Conservation (phyloP, 371 early-diverging fungal genomes). For the Cladochytrium tenue region DNA sequence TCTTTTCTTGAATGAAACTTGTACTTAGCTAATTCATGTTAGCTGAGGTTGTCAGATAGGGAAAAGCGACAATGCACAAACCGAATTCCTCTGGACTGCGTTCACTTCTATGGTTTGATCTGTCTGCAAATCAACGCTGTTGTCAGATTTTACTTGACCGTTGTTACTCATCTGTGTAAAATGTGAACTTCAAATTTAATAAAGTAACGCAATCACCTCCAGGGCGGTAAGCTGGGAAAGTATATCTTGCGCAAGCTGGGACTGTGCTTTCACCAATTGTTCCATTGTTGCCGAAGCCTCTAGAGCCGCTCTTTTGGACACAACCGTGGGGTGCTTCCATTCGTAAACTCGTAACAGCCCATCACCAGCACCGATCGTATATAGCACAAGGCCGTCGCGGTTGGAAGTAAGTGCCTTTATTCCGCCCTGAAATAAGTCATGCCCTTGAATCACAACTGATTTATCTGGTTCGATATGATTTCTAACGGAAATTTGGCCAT, state of each 20-base stretch:
- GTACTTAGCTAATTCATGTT: no score
- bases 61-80: no score
- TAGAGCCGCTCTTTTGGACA: conserved; percentile 34
- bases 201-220: no score
- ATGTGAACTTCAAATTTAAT: no score
- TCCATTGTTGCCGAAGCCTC: conserved; percentile 39
- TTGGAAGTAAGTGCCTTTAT: conserved; percentile 29
- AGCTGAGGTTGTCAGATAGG: no score
- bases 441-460: conserved; percentile 33
- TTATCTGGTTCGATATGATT: conserved; percentile 47
- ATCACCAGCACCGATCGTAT: conserved; percentile 38
- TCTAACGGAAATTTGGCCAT: conserved; percentile 43
- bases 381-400: conserved; percentile 31
- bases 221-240: not conserved
- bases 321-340: conserved; percentile 37
- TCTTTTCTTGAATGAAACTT: conserved; percentile 4
- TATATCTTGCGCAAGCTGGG: conserved; percentile 12
- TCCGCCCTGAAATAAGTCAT: conserved; percentile 44
- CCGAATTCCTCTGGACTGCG: no score
- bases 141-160: no score
- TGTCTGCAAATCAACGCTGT: no score
- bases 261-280: conserved; percentile 20
- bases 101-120: no score
- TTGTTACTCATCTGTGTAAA: no score
- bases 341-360: conserved; percentile 40